Evolutionary conservation across 1,139 yeast genomes (phyloP).

Genomic region (Schizosaccharomyces versatilis): DNA sequence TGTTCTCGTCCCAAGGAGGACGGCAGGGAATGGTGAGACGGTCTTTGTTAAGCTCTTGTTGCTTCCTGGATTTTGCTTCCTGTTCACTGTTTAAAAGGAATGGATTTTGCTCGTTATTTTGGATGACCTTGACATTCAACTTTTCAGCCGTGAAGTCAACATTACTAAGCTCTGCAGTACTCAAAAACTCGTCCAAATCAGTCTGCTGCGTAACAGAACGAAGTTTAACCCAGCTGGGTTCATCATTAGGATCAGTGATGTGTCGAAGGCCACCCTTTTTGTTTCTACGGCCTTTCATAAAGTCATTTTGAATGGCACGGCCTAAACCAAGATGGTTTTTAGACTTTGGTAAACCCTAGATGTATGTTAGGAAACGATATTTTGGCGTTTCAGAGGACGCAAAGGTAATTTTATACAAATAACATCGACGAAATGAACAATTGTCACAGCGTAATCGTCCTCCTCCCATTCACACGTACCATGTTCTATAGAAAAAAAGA

Average conservation of each 20-base stretch:
- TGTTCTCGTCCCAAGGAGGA: constrained; percentile 57
- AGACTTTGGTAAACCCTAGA: constrained; percentile 8
- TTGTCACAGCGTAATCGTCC: no score
- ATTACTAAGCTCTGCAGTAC: constrained; percentile 86
- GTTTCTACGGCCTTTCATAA: constrained; percentile 1
- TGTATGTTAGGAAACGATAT: neutral
- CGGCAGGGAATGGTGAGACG: constrained; percentile 85
- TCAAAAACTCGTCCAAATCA: constrained; percentile 79
- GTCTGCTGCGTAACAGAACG: constrained; percentile 88
- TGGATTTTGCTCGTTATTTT: constrained; percentile 26
- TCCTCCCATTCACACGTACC: no score
- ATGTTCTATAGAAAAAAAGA: no score
- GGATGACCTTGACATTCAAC: constrained; percentile 61
- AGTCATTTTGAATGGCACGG: constrained; percentile 9
- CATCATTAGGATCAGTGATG: neutral
- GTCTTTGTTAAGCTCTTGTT: constrained; percentile 54
- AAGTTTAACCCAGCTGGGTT: constrained; percentile 28
- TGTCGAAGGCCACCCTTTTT: constrained; percentile 1
- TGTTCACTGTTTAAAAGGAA: constrained; percentile 46
- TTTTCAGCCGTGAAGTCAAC: constrained; percentile 83
- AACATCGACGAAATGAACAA: no score
- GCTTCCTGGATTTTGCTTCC: constrained; percentile 35
- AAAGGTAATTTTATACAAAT: no score
- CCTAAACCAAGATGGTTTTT: constrained; percentile 10
- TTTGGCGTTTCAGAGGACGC: no score